These are phyloP conservation scores for Protea cynaroides DNA, from an alignment of 164 flowering plant genomes.

Conservation along the genomic window DNA sequence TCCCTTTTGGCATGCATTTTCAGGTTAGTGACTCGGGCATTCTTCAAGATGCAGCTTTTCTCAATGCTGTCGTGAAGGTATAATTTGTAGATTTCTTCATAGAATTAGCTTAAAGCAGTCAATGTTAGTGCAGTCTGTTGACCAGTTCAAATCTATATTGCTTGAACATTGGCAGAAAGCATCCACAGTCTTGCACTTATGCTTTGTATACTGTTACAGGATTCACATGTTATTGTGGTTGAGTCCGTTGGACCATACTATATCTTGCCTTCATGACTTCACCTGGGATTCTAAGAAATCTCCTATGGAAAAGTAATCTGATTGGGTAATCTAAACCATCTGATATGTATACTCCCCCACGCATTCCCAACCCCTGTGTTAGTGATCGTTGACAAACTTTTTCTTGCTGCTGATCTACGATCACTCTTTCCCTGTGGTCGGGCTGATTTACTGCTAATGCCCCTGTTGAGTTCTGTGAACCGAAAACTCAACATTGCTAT, in stretches of 20 bases:
- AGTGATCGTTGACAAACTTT: too few species aligned
- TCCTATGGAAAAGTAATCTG: too few species aligned
- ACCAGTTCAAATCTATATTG: neutral
- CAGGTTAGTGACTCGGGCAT: slow-evolving; percentile 56
- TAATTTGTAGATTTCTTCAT: neutral
- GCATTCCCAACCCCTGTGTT: too few species aligned
- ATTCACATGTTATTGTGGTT: neutral
- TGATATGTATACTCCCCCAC: neutral
- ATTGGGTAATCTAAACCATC: neutral
- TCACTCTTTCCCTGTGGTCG: too few species aligned
- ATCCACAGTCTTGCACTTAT: neutral
- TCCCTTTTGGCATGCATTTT: slow-evolving; percentile 5
- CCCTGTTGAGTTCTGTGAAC: too few species aligned
- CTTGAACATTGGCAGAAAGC: neutral
- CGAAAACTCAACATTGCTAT: too few species aligned
- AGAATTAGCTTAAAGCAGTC: neutral
- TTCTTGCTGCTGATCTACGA: too few species aligned
- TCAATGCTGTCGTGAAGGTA: slow-evolving; percentile 99
- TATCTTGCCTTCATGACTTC: neutral
- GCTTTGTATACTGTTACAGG: neutral
- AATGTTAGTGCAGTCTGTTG: neutral
- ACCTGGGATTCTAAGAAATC: neutral
- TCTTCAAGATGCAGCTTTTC: slow-evolving; percentile 66
- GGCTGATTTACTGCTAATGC: too few species aligned
- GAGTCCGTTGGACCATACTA: neutral